These are phyloP conservation scores for Xylaria sp. DNA, from an alignment of 2,329 filamentous ascomycete species.

Conservation along the genomic window DNA sequence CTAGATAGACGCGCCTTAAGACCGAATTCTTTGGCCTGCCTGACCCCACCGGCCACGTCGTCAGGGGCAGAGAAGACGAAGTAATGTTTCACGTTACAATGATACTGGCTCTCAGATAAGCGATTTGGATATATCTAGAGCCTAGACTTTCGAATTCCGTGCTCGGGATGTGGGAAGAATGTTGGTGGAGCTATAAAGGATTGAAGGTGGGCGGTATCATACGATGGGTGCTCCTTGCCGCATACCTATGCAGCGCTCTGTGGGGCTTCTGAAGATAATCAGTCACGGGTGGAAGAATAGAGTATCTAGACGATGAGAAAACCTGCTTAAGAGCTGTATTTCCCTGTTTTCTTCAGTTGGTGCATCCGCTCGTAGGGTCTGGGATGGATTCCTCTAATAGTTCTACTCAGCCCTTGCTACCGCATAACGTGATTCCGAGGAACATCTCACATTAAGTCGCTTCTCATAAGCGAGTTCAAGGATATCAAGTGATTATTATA, in stretches of 20 bases:
- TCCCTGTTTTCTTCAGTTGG: constrained; percentile 9
- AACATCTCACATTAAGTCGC: not conserved
- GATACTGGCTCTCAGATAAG: not conserved
- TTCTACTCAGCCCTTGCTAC: not conserved
- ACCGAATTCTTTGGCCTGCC: not conserved
- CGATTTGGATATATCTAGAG: not conserved
- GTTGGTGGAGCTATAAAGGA: not conserved
- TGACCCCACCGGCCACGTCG: not conserved
- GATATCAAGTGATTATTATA: constrained; percentile 18
- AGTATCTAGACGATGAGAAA: constrained; percentile 1
- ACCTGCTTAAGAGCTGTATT: constrained; percentile 8
- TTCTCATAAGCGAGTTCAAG: not conserved
- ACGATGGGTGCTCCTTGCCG: not conserved
- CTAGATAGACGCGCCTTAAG: not conserved
- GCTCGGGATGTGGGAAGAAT: not conserved
- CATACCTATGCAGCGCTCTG: constrained; percentile 1
- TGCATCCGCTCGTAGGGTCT: not conserved
- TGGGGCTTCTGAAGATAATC: constrained; percentile 1
- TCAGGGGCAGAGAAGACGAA: not conserved
- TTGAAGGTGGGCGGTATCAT: constrained; percentile 13
- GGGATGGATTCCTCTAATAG: not conserved
- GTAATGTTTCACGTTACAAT: not conserved
- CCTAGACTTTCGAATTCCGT: not conserved
- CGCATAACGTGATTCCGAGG: not conserved
- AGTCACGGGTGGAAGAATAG: not conserved